Base-by-base conservation (phyloP, 805 yeast species). In the Barnettozyma botsteinii region DNA sequence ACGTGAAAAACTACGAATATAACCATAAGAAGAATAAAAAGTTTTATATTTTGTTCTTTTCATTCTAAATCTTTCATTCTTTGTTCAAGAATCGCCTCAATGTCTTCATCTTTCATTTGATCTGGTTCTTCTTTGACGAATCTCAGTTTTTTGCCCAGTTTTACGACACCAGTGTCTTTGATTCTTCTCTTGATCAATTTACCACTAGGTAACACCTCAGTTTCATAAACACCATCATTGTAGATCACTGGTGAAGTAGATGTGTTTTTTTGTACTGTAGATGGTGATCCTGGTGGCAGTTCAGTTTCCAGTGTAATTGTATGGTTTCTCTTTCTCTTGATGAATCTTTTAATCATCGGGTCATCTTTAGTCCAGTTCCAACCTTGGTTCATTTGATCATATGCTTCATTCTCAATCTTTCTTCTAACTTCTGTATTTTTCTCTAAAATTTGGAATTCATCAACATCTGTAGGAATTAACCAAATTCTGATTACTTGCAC, bases 391-490 rank as follows among this genome's bases (percentile, higher is more conserved):
- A 93, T 69, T 47, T 88, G 94, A 21, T 68, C 68, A 52, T 70
- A 81, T 0, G 97, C 81, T 31, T 73, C 81, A 22, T 73, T 60
- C 59, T 93, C 98, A 51, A 93, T 70, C 31, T 73, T 69, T 47
- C 75, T 73, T 51, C 93, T 72, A 53, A 89, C 65, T 11, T 69
- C 75, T 14, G 74, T 62, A 52, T 80, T 83, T 53, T 77, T 76
- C 60, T 93, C 98, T 40, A 85, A 69, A 14, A 76, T 67, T 50
- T 84, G 87, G 65, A 87, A 93, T 14, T 76, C 63, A 43, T 86
- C 96, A 8, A 86, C 78, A 50, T 89, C 96, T 1, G 74, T 75
- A 0, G 94, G 87, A 46, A 64, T 57, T 18, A 85, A 43, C 56
- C 75, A 69, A 21, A 66, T 67, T 47, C 79, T 73, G 33, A 79